These are phyloP conservation scores for Debaryomyces coudertii DNA, from an alignment of 1,139 yeast genomes.

Conservation along the genomic window DNA sequence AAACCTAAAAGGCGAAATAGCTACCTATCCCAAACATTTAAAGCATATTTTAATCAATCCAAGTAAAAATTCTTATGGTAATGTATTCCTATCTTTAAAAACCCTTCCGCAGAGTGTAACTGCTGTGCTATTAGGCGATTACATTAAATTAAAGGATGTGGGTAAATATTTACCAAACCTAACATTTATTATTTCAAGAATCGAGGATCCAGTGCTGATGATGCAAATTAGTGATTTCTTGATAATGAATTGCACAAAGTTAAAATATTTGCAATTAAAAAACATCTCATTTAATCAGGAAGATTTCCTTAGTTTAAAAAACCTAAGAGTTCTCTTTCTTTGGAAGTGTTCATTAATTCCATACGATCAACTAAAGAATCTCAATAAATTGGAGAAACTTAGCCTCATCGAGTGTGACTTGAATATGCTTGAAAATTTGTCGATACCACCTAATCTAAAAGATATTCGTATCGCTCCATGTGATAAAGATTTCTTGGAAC, in stretches of 20 bases:
- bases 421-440: neutral
- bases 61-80: slow-evolving; percentile 1
- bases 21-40: slow-evolving; percentile 3
- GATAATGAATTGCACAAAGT: neutral
- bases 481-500: slow-evolving; percentile 3
- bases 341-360: slow-evolving; percentile 10
- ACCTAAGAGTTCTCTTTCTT: slow-evolving; percentile 5
- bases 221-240: slow-evolving; percentile 1
- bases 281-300: neutral
- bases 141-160: slow-evolving; percentile 3
- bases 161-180: slow-evolving; percentile 5
- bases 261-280: slow-evolving; percentile 9
- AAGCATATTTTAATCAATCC: slow-evolving; percentile 7
- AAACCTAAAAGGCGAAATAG: slow-evolving; percentile 2
- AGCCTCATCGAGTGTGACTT: slow-evolving; percentile 11
- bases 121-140: slow-evolving; percentile 5
- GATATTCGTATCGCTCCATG: slow-evolving; percentile 11
- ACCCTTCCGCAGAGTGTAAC: slow-evolving; percentile 5
- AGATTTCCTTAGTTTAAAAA: neutral
- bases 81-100: slow-evolving; percentile 1
- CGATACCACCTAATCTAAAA: slow-evolving; percentile 8
- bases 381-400: slow-evolving; percentile 1
- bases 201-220: slow-evolving; percentile 5
- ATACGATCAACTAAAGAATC: neutral
- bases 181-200: slow-evolving; percentile 7